Evolutionary conservation across 495 filamentous ascomycete species (phyloP), one percentile per base, ranked within the genome.

Genomic region (Corynascus novoguineensis): DNA sequence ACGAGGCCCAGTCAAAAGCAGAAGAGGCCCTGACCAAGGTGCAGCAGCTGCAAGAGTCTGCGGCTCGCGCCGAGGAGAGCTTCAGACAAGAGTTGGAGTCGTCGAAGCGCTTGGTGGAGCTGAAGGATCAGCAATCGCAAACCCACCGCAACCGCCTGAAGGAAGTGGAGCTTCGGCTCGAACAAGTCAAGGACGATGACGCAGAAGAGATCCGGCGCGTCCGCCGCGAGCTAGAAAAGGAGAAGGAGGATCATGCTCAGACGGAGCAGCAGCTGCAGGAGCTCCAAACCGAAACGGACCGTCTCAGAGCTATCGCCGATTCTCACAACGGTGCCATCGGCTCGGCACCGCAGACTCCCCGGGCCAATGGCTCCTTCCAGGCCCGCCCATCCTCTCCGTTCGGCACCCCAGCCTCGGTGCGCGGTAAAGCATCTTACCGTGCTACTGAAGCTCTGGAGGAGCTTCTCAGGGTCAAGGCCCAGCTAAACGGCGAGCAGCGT

Each of bases 1-100:
- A 91, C 22, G 92, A 96, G 57, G 76, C 92, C 0, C 86, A 89
- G 59, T 84, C 86, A 51, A 95, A 95, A 68, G 85, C 86, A 1
- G 89, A 97, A 53, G 88, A 97, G 41, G 82, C 87, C 11, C 78
- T 96, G 34, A 75, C 78, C 12, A 88, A 79, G 60, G 87, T 96
- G 29, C 88, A 95, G 57, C 84, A 90, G 61, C 76, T 97, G 17
- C 85, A 92, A 66, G 91, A 96, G 65, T 85, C 87, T 27, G 84
- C 85, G 6, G 83, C 87, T 4, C 82, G 86, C 52, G 79, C 85
- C 27, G 84, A 92, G 50, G 88, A 97, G 66, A 83, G 84, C 44
- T 95, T 92, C 74, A 77, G 83, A 48, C 83, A 89, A 41, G 91
- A 96, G 64, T 74, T 95, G 17, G 89, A 95, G 35, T 85, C 84